A percentile compares a stretch with the other conserved stretches of the same genome.
phyloP scores from a whole-genome alignment of 2,329 filamentous ascomycete species.

The Pseudopithomyces maydicus region DNA sequence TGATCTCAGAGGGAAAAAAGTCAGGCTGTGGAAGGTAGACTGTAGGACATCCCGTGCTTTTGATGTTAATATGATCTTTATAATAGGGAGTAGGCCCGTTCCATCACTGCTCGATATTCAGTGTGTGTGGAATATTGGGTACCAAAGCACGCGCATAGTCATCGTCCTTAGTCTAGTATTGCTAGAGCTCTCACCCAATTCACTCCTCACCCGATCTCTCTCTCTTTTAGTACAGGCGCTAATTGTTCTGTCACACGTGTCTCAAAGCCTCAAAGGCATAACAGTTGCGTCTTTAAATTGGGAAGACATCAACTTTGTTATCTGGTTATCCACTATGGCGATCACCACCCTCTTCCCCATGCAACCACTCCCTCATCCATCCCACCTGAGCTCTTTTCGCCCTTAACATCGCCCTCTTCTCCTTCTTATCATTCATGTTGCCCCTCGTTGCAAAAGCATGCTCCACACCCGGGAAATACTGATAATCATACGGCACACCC shows the following conservation, averaged over 20 bases:
- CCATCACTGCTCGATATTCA: neutral
- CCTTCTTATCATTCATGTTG: slow-evolving; percentile 17
- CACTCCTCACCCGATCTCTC: too few species aligned
- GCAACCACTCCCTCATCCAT: slow-evolving; percentile 10
- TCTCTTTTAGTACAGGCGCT: too few species aligned
- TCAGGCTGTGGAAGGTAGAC: neutral
- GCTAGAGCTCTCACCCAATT: too few species aligned
- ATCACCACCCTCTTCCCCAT: slow-evolving; percentile 1
- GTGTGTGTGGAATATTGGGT: too few species aligned
- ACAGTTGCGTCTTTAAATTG: too few species aligned
- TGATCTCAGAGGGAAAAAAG: neutral
- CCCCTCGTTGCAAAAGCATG: slow-evolving; percentile 30
- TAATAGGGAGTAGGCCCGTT: neutral
- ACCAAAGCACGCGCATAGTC: too few species aligned
- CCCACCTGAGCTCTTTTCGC: slow-evolving; percentile 17
- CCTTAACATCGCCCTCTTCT: slow-evolving; percentile 24
- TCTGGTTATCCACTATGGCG: neutral
- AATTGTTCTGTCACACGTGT: too few species aligned
- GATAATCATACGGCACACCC: slow-evolving; percentile 23
- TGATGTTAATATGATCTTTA: neutral
- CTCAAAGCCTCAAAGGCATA: too few species aligned
- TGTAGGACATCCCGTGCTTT: too few species aligned
- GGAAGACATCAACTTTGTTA: too few species aligned
- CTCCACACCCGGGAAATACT: slow-evolving; percentile 28
- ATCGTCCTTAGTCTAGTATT: too few species aligned